These are phyloP conservation scores for Rhododendron kiyosumense DNA, from an alignment of 148 eudicot species.

Conservation along the genomic window DNA sequence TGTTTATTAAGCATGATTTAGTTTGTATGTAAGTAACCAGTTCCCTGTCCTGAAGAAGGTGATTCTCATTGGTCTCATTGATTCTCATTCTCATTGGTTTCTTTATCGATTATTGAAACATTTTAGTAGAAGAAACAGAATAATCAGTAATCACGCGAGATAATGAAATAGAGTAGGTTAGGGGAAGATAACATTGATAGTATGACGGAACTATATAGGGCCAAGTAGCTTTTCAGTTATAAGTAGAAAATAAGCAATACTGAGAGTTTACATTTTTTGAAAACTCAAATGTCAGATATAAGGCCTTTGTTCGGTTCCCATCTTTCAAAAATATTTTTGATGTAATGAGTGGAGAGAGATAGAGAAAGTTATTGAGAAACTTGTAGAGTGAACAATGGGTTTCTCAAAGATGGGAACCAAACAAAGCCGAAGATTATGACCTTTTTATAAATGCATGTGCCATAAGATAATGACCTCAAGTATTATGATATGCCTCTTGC, in stretches of 20 bases:
- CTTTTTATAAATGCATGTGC: neutral
- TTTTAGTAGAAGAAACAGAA: neutral
- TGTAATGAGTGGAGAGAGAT: too few species aligned
- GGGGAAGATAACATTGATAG: neutral
- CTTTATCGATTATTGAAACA: neutral
- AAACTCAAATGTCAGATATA: neutral
- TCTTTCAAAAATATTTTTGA: too few species aligned
- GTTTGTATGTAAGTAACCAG: neutral
- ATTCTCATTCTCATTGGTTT: neutral
- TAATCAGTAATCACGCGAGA: neutral
- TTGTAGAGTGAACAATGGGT: too few species aligned
- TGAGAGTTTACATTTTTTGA: too few species aligned
- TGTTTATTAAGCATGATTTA: neutral
- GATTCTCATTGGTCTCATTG: neutral
- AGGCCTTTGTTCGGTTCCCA: neutral
- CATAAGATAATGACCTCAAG: neutral
- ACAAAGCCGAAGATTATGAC: too few species aligned
- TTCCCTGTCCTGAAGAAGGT: neutral
- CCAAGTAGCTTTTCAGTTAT: neutral
- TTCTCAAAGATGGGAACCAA: too few species aligned
- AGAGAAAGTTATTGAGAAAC: too few species aligned
- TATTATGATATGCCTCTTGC: neutral
- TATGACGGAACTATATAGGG: neutral
- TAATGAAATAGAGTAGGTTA: neutral
- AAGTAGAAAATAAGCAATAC: neutral